Percentiles rank a stretch among this genome's conserved stretches.
Evolutionary conservation across 2,329 filamentous ascomycete genomes (phyloP).

Genomic region (Alternaria arborescens): DNA sequence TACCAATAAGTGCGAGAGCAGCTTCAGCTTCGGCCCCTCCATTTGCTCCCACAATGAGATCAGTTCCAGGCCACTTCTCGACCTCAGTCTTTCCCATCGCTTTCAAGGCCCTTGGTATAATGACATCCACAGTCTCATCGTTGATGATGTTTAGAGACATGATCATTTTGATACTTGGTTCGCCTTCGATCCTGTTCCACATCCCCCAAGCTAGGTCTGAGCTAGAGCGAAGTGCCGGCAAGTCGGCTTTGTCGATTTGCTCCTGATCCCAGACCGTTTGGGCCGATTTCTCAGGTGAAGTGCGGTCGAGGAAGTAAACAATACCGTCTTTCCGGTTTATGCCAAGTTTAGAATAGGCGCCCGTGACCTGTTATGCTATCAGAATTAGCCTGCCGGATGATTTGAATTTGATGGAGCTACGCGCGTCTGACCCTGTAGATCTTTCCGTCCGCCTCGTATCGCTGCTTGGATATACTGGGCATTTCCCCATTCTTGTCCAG

Average conservation of each 20-base stretch:
- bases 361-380: constrained; percentile 8
- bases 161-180: not conserved
- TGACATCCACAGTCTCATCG: not conserved
- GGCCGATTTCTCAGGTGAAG: constrained; percentile 1
- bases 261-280: not conserved
- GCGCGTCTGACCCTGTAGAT: constrained; percentile 3
- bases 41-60: not conserved
- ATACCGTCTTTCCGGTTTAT: constrained; percentile 18
- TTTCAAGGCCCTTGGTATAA: constrained; percentile 1
- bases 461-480: constrained; percentile 9
- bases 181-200: not conserved
- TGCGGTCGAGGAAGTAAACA: constrained; percentile 13
- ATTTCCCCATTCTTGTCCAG: not conserved
- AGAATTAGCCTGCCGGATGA: not conserved
- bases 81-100: not conserved
- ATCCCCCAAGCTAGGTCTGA: not conserved
- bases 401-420: not conserved
- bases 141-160: constrained; percentile 5
- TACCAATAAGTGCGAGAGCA: constrained; percentile 6
- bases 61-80: constrained; percentile 7
- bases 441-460: constrained; percentile 10
- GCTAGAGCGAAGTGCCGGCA: not conserved
- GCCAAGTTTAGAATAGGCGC: constrained; percentile 10
- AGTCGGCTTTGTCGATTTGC: not conserved
- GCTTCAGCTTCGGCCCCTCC: not conserved